Evolutionary conservation across 1,139 yeast genomes (phyloP).

Genomic region (Geotrichum siamense): DNA sequence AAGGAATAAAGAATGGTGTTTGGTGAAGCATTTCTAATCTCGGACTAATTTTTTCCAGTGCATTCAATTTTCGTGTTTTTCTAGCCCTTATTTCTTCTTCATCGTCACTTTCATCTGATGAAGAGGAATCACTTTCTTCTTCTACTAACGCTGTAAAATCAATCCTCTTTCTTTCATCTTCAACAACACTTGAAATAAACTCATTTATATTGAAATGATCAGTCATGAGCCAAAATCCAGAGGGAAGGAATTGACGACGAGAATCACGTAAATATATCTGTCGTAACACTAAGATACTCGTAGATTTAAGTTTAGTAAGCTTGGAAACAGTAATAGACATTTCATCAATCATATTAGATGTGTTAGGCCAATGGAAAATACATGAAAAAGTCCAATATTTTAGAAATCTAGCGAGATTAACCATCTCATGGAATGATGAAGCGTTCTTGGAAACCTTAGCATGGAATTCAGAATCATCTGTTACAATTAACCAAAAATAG

Average conservation of each 20-base stretch:
- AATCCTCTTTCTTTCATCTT: slow-evolving; percentile 37
- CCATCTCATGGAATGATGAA: slow-evolving; percentile 44
- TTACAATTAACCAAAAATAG: slow-evolving; percentile 53
- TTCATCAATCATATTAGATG: neutral
- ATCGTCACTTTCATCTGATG: slow-evolving; percentile 18
- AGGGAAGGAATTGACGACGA: slow-evolving; percentile 49
- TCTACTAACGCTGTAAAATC: slow-evolving; percentile 12
- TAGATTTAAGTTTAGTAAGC: slow-evolving; percentile 9
- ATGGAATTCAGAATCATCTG: slow-evolving; percentile 59
- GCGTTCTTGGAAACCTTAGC: slow-evolving; percentile 26
- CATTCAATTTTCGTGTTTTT: neutral
- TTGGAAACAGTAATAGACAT: slow-evolving; percentile 3
- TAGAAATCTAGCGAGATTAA: slow-evolving; percentile 44
- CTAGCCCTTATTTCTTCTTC: slow-evolving; percentile 12
- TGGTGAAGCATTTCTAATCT: slow-evolving; percentile 49
- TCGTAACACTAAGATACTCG: slow-evolving; percentile 42
- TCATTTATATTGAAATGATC: slow-evolving; percentile 24
- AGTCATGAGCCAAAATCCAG: slow-evolving; percentile 51
- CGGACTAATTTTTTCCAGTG: slow-evolving; percentile 21
- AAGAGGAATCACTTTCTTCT: slow-evolving; percentile 1
- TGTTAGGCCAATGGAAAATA: slow-evolving; percentile 40
- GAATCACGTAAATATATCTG: slow-evolving; percentile 67
- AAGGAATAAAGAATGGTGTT: slow-evolving; percentile 74
- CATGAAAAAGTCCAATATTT: slow-evolving; percentile 49
- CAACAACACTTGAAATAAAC: slow-evolving; percentile 36